phyloP scores from a whole-genome alignment of 2,329 filamentous ascomycete genomes.

The Aureobasidium sp. region DNA sequence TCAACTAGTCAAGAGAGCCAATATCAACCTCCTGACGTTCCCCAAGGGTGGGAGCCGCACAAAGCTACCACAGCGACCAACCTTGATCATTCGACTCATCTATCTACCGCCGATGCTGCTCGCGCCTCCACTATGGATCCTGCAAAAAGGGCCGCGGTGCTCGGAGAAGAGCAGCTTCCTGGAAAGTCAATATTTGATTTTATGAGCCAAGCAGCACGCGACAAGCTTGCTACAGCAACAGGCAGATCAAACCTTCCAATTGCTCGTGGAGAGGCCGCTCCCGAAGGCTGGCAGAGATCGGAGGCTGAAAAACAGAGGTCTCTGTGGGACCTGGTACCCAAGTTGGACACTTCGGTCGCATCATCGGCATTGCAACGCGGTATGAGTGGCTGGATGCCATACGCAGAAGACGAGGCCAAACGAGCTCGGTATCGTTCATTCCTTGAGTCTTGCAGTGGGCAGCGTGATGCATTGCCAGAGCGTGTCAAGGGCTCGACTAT shows the following conservation, averaged over 20 bases:
- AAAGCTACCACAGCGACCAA: conserved; percentile 23
- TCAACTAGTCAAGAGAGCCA: conserved; percentile 40
- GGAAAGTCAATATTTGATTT: conserved; percentile 96
- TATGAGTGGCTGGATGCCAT: conserved; percentile 66
- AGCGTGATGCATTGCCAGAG: conserved; percentile 52
- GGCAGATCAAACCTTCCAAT: conserved; percentile 71
- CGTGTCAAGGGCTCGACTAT: conserved; percentile 45
- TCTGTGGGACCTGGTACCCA: conserved; percentile 41
- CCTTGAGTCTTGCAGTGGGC: conserved; percentile 67
- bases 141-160: conserved; percentile 65
- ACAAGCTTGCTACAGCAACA: conserved; percentile 66
- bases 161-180: conserved; percentile 74
- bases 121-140: conserved; percentile 70
- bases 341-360: conserved; percentile 36
- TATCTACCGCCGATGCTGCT: conserved; percentile 69
- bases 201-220: conserved; percentile 68
- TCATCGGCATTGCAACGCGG: conserved; percentile 41
- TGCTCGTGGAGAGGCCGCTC: conserved; percentile 64
- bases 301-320: conserved; percentile 57
- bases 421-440: conserved; percentile 73
- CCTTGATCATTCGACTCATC: conserved; percentile 34
- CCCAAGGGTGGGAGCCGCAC: conserved; percentile 65
- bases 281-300: conserved; percentile 55
- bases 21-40: conserved; percentile 61
- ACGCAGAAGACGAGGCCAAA: conserved; percentile 74